phyloP scores from a whole-genome alignment of 768 basidiomycete genomes.

The Kwoniella mangroviensis region DNA sequence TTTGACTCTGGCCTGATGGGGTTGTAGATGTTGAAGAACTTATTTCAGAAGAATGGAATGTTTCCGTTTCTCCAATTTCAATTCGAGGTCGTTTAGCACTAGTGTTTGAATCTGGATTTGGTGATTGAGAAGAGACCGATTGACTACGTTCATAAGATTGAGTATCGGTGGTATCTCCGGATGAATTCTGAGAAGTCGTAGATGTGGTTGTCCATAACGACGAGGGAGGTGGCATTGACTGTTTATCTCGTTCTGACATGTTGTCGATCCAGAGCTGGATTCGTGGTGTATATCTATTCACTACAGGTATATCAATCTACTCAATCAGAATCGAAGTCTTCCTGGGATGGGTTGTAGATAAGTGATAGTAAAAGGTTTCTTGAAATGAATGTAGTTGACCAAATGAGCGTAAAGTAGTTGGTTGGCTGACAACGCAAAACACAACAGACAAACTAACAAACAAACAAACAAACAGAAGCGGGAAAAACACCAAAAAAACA shows the following conservation, averaged over 20 bases:
- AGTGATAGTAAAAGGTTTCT: no score
- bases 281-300: no score
- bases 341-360: no score
- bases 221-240: slow-evolving; percentile 6
- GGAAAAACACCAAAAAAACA: neutral
- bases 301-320: no score
- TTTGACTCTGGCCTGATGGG: neutral
- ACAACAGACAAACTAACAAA: no score
- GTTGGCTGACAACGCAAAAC: neutral
- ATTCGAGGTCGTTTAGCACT: neutral
- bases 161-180: neutral
- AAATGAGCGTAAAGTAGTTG: neutral
- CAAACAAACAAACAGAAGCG: neutral
- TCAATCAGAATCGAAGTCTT: no score
- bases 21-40: neutral
- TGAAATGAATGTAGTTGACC: neutral
- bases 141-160: neutral
- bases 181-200: neutral
- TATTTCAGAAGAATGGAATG: neutral
- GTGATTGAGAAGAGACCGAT: neutral
- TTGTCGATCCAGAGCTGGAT: neutral
- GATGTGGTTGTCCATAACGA: neutral
- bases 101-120: neutral
- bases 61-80: neutral
- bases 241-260: neutral